Base-by-base conservation (phyloP, 805 yeast genomes). In the Suhomyces sp. region DNA sequence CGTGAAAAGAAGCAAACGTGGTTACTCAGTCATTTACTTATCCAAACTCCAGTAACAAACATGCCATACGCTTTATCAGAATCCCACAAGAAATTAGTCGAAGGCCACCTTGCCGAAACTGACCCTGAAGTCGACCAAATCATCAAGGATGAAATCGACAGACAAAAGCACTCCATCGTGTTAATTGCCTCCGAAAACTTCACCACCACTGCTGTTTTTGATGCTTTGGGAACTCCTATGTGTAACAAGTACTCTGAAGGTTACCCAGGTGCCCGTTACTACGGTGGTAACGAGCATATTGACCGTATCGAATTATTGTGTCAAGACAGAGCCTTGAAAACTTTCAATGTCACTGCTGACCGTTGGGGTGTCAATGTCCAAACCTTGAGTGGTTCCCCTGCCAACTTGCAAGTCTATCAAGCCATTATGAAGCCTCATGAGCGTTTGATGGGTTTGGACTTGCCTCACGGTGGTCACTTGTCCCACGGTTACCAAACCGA, bases 321-420 rank as follows among this genome's bases (percentile, higher is more conserved):
- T 76, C 97, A 91, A 75, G 80, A 84, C 62, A 82, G 99, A 72
- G 99, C 98, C 45, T 77, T 93, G 54, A 82, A 87, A 62, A 91
- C 96, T 9, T 93, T 90, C 72, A 73, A 77, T 53, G 73, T 92
- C 57, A 82, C 86, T 58, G 81, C 94, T 35, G 87, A 79, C 44
- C 76, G 86, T 68, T 93, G 99, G 99, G 99, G 99, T 46, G 98
- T 93, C 62, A 93, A 93, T 61, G 99, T 93, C 47, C 99, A 93
- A 77, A 78, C 97, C 2, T 79, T 93, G 62, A 87, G 96, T 51
- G 99, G 99, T 56, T 92, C 97, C 6, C 97, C 98, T 58, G 98
- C 98, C 50, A 93, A 93, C 73, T 80, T 93, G 69, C 89, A 93
- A 63, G 91, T 91, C 31, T 93, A 93, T 73, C 88, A 91, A 52